Percentiles rank a stretch among this genome's conserved stretches.
phyloP scores from a whole-genome alignment of 768 basidiomycete genomes.

The Podaxis rugospora region DNA sequence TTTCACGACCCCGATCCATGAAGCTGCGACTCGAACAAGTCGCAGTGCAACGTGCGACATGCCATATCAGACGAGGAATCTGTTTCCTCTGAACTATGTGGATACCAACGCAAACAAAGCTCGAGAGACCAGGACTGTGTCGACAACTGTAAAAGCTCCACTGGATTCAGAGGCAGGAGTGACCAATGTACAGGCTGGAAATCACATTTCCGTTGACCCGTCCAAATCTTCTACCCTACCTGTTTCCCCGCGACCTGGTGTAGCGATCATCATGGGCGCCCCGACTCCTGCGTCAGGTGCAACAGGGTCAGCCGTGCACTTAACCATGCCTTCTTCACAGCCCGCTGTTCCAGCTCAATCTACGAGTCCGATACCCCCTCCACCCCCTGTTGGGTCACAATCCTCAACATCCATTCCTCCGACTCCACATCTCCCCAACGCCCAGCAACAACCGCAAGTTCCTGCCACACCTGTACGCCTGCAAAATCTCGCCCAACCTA shows the following conservation, averaged over 20 bases:
- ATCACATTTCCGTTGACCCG: background rate
- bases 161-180: background rate
- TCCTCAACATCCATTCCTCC: background rate
- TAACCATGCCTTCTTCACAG: background rate
- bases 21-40: background rate
- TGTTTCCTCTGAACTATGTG: slow-evolving; percentile 6
- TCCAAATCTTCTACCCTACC: background rate
- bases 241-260: background rate
- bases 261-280: background rate
- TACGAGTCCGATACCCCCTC: background rate
- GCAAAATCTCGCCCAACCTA: background rate
- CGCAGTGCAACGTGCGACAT: background rate
- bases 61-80: background rate
- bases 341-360: background rate
- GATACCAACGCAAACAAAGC: background rate
- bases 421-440: background rate
- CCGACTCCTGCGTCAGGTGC: background rate
- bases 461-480: background rate
- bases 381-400: background rate
- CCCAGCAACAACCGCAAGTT: background rate
- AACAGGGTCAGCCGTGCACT: background rate
- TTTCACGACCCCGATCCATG: background rate
- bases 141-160: background rate
- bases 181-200: background rate
- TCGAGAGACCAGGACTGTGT: background rate